Percentiles rank a stretch among this genome's conserved stretches.
phyloP scores from a whole-genome alignment of 2,329 filamentous ascomycete species.

The Sporothrix globosa region DNA sequence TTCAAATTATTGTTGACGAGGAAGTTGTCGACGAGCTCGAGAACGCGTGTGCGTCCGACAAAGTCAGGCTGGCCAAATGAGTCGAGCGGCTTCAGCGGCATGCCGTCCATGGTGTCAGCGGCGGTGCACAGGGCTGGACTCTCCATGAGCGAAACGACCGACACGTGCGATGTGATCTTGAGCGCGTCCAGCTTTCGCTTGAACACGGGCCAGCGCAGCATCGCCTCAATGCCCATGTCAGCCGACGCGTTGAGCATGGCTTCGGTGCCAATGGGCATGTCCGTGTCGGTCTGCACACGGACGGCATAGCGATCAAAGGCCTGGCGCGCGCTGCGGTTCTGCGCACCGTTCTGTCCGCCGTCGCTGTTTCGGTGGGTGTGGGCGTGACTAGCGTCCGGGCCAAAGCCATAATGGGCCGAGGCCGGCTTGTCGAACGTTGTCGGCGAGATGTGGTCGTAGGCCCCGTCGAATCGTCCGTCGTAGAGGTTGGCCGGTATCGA shows the following conservation, averaged over 20 bases:
- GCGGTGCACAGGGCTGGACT: neutral
- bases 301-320: constrained; percentile 25
- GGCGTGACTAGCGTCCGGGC: neutral
- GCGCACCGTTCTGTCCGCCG: constrained; percentile 6
- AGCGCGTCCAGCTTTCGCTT: constrained; percentile 18
- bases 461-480: neutral
- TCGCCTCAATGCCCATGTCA: constrained; percentile 32
- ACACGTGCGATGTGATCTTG: constrained; percentile 2
- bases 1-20: constrained; percentile 52
- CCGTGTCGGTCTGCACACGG: constrained; percentile 12
- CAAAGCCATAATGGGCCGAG: neutral
- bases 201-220: constrained; percentile 31
- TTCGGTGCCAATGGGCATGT: constrained; percentile 27
- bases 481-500: neutral
- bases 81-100: constrained; percentile 6
- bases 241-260: constrained; percentile 20
- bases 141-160: constrained; percentile 15
- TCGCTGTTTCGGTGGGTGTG: constrained; percentile 12
- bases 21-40: constrained; percentile 32
- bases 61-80: neutral
- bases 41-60: constrained; percentile 1
- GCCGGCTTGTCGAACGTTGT: neutral
- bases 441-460: neutral
- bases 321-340: neutral
- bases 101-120: constrained; percentile 7